Base-by-base conservation (phyloP, 2,329 filamentous ascomycete genomes). In the Alternaria tenuissima region DNA sequence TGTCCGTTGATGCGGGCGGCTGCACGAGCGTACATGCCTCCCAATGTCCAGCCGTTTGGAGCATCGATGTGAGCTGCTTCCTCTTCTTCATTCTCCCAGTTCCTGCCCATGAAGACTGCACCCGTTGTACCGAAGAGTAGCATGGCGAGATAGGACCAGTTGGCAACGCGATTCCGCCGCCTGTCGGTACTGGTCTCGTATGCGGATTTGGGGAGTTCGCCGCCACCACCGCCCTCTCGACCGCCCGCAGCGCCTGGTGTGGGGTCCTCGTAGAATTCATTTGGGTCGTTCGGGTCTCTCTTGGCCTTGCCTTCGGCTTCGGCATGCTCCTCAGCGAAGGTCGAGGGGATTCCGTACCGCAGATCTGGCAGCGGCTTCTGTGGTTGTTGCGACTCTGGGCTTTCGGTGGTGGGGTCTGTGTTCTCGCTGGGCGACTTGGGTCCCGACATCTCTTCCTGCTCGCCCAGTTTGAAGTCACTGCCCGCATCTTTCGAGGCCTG, bases 311-410 rank as follows among this genome's bases (percentile, higher is more conserved):
- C 67, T 76, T 82, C 73, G 68, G 76, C 75, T 56, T 77, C 79
- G 55, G 82, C 55, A 9, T 62, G 86, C 80, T 97, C 94, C 61
- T 89, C 89, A 57, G 90, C 91, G 56, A 97, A 85, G 1, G 94
- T 97, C 2, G 94, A 97, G 0, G 94, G 94, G 64, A 98, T 96
- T 65, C 94, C 94, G 74, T 94, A 90, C n/a, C 93, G 95, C 44
- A 98, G 85, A 76, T 98, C 94, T 54, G 94, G 94, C 12, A 97
- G 87, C 54, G 92, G 89, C 71, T 89, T 86, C 16, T 74, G 76
- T 53, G 87, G 83, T 24, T 88, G 83, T 67, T 85, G 79, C 52
- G 59, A 42, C 39, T 66, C 61, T 39, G 66, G 55, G 52, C 82
- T 79, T 43, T 82, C 79, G 55, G 80, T 71, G 51, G 76, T 71